Base-by-base conservation (phyloP, 2,329 filamentous ascomycete species). In the Alternaria sp. region DNA sequence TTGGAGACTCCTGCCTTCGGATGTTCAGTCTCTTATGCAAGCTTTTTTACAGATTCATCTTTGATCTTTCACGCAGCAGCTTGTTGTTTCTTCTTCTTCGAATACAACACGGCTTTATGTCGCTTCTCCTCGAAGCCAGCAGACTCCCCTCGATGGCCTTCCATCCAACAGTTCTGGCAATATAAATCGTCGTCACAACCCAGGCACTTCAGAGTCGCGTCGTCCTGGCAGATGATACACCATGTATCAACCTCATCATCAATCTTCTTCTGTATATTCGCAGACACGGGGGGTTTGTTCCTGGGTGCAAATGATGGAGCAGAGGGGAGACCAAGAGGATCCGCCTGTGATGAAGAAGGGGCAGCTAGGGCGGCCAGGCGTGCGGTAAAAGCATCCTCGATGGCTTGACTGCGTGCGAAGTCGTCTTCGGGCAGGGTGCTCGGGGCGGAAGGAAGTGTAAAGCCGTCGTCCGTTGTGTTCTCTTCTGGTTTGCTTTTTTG, bases 201-300 rank as follows among this genome's bases (percentile, higher is more conserved):
- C 0, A 89, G 74, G 74, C 93, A 97, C 59, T 85, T 84, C 28
- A 95, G 80, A 3, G 87, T 88, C 0, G 90, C 92, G 72, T 95
- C 91, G 60, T 93, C 91, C 48, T 90, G 87, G 74, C 93, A 97
- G 10, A 95, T 93, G 32, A 89, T 86, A 75, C 93, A 96, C 92
- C 92, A 96, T 1, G 85, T 87, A 43, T 90, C 88, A 63, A 90
- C 84, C 69, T 94, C 91, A 34, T 90, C 89, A 68, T 94, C 90
- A 0, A 89, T 87, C 72, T 79, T 81, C 49, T 73, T 75, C n/a
- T 78, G 71, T 14, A 79, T 50, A 50, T 70, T 81, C 7, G 76
- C 73, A 46, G 75, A 74, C 1, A 75, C 57, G 2, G 73, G 68
- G 10, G 77, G 75, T 46, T 78, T 80, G 34, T 74, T 67, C 2